Percentiles rank a stretch among this genome's conserved stretches.
These are phyloP conservation scores for Posidonia australis DNA, from an alignment of 106 monocot species.

Conservation along the genomic window DNA sequence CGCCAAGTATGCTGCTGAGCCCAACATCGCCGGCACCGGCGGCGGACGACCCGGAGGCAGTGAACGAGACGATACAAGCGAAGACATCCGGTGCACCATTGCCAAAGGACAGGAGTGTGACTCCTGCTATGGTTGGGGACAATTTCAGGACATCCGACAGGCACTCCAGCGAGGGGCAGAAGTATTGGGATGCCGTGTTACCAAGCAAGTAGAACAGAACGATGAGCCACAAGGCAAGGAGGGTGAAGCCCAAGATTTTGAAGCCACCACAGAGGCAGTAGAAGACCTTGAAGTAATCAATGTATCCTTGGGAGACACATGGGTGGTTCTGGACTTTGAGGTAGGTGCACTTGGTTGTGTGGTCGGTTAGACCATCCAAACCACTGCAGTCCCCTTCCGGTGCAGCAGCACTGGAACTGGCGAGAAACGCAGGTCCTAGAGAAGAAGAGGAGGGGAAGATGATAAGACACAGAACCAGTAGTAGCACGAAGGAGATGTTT, in stretches of 20 bases:
- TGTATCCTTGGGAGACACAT: conserved; percentile 46
- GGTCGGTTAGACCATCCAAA: conserved; percentile 21
- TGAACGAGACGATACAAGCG: conserved; percentile 61
- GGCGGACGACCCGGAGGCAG: conserved; percentile 11
- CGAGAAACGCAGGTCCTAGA: not conserved
- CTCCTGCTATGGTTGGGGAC: conserved; percentile 65
- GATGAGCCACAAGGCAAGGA: conserved; percentile 44
- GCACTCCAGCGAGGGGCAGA: conserved; percentile 61
- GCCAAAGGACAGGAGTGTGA: conserved; percentile 67
- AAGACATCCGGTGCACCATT: conserved; percentile 76
- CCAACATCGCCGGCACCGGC: conserved; percentile 30
- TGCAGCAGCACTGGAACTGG: not conserved
- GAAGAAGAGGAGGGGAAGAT: not conserved
- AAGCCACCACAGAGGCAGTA: conserved; percentile 35
- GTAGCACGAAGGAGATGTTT: conserved; percentile 6
- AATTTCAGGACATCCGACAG: conserved; percentile 37
- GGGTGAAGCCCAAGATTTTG: conserved; percentile 26
- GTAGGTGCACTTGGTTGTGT: conserved; percentile 34
- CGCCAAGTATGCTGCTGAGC: conserved; percentile 37
- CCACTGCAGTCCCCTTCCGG: not conserved
- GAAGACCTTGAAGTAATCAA: conserved; percentile 71
- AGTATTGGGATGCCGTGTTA: conserved; percentile 64
- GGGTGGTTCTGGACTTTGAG: conserved; percentile 17
- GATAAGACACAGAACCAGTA: not conserved
- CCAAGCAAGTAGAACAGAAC: conserved; percentile 63